A percentile compares a stretch with the other conserved stretches of the same genome.
phyloP scores from a whole-genome alignment of 352 stramenopile species.

The Globisporangium alternatum region DNA sequence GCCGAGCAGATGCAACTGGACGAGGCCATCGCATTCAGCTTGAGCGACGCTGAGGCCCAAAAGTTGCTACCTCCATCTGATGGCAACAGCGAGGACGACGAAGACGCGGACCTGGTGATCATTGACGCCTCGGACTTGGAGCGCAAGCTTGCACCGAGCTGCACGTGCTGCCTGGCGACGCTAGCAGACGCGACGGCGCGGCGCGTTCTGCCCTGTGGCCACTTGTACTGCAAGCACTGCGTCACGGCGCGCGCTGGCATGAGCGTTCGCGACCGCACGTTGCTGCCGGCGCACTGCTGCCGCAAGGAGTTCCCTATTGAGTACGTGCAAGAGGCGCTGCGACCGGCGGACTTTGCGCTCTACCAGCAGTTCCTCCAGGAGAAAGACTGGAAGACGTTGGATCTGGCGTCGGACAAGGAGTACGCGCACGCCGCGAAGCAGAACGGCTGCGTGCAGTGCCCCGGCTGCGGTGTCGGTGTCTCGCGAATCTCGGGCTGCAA shows the following conservation, averaged over 20 bases:
- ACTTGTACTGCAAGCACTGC: constrained; percentile 64
- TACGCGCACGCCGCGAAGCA: constrained; percentile 39
- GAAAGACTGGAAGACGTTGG: constrained; percentile 22
- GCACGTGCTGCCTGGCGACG: constrained; percentile 12
- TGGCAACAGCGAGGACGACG: constrained; percentile 7
- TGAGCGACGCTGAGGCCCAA: constrained; percentile 16
- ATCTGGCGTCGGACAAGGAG: constrained; percentile 53
- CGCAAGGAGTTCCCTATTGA: constrained; percentile 16
- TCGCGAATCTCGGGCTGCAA: constrained; percentile 51
- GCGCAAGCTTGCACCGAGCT: constrained; percentile 11
- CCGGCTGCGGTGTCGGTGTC: constrained; percentile 66
- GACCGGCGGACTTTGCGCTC: constrained; percentile 2
- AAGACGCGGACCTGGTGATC: constrained; percentile 1
- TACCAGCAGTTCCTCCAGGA: constrained; percentile 16
- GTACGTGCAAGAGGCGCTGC: constrained; percentile 12
- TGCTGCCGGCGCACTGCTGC: constrained; percentile 20
- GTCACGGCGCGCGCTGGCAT: constrained; percentile 55
- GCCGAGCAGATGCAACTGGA: constrained; percentile 21
- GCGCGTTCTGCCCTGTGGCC: constrained; percentile 35
- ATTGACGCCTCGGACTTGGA: not conserved
- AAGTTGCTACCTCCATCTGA: constrained; percentile 1
- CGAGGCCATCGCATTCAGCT: constrained; percentile 25
- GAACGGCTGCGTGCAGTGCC: constrained; percentile 49
- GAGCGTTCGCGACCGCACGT: constrained; percentile 47
- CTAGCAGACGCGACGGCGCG: not conserved